Percentiles rank a stretch among this genome's conserved stretches.
Evolutionary conservation across 345 rosid species (phyloP).

Genomic region (Eucalyptus shirleyi): DNA sequence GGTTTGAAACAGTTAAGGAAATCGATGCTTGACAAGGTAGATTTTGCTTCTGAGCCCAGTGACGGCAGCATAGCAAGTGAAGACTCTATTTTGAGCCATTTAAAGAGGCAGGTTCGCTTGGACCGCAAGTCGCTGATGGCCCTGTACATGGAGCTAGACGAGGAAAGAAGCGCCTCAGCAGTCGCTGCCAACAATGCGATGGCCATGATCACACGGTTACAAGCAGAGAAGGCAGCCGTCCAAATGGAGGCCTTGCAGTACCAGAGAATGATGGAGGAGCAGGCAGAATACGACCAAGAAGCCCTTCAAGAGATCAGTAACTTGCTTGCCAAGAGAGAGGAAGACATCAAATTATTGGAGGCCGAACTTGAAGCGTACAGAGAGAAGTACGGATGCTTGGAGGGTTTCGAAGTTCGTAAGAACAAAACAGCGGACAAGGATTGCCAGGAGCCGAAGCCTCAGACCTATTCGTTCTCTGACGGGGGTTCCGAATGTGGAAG

Average conservation of each 20-base stretch:
- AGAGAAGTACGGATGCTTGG: slow-evolving; percentile 36
- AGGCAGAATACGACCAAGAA: slow-evolving; percentile 87
- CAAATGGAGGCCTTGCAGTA: slow-evolving; percentile 98
- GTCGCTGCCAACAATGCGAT: slow-evolving; percentile 91
- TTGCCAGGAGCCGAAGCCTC: background rate
- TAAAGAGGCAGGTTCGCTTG: slow-evolving; percentile 66
- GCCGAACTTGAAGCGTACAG: slow-evolving; percentile 60
- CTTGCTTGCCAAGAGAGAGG: slow-evolving; percentile 46
- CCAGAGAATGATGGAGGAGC: slow-evolving; percentile 98
- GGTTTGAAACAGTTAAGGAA: slow-evolving; percentile 23
- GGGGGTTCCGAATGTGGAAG: background rate
- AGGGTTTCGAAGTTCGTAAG: background rate
- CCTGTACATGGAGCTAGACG: slow-evolving; percentile 85
- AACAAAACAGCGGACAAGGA: background rate
- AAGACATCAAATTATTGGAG: slow-evolving; percentile 44
- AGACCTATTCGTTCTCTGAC: background rate
- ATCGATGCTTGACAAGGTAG: slow-evolving; percentile 40
- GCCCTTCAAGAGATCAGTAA: slow-evolving; percentile 49
- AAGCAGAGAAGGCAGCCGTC: slow-evolving; percentile 79
- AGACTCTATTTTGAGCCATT: slow-evolving; percentile 43
- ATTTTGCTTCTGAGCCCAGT: slow-evolving; percentile 17
- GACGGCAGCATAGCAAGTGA: slow-evolving; percentile 19
- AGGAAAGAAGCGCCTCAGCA: slow-evolving; percentile 81
- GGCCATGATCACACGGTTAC: slow-evolving; percentile 92
- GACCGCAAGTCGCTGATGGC: slow-evolving; percentile 78